Conservation (phyloP, 352 stramenopile genomes). For the Phytophthora pistaciae region DNA sequence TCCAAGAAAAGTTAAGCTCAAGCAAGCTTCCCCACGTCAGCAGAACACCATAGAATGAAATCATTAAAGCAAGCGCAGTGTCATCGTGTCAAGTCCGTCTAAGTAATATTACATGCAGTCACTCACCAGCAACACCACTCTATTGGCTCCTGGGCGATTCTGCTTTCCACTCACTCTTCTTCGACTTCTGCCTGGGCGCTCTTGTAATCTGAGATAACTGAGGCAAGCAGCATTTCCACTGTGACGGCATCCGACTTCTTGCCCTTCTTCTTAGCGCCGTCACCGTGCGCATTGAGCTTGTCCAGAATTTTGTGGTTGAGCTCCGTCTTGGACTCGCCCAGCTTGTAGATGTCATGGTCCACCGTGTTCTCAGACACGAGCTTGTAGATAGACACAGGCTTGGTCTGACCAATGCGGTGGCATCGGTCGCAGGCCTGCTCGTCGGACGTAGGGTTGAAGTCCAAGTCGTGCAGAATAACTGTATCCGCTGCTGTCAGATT, state of each 20-base stretch:
- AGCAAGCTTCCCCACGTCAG: neutral
- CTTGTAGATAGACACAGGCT: conserved; percentile 93
- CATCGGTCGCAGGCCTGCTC: conserved; percentile 91
- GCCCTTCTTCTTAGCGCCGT: conserved; percentile 32
- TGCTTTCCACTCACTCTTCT: conserved; percentile 19
- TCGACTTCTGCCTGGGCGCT: conserved; percentile 41
- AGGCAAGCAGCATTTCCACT: conserved; percentile 85
- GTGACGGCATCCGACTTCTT: conserved; percentile 53
- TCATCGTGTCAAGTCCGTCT: neutral
- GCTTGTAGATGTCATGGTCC: conserved; percentile 93
- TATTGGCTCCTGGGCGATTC: conserved; percentile 8
- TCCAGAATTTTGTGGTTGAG: conserved; percentile 88
- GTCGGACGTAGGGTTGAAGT: conserved; percentile 90
- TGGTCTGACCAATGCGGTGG: conserved; percentile 92
- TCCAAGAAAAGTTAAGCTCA: neutral
- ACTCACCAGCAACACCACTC: conserved; percentile 20
- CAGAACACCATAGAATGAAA: neutral
- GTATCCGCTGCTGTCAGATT: conserved; percentile 96
- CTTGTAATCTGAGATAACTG: conserved; percentile 84
- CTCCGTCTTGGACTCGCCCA: conserved; percentile 87
- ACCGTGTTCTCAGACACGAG: conserved; percentile 92
- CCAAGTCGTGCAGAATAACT: conserved; percentile 89
- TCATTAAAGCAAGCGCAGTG: neutral
- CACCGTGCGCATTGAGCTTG: conserved; percentile 76
- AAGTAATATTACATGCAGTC: conserved; percentile 24